phyloP scores from a whole-genome alignment of 441 rosid genomes.

The Populus hybrid region DNA sequence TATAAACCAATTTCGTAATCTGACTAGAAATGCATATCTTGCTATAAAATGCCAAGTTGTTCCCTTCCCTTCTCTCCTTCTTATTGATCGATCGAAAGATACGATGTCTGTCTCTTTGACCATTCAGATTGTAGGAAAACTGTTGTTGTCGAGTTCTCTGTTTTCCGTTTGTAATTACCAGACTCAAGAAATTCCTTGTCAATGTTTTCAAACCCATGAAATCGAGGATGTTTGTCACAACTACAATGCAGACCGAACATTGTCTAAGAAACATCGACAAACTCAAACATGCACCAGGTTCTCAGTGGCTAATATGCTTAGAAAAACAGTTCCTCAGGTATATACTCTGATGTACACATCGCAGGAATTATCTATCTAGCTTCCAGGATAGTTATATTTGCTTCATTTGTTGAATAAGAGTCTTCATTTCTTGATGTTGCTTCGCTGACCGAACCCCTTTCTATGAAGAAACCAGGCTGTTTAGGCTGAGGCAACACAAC shows the following conservation, averaged over 20 bases:
- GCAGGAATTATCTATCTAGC: not conserved
- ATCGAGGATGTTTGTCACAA: not conserved
- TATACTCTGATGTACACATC: not conserved
- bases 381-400: not conserved
- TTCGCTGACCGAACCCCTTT: not conserved
- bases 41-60: too few species aligned
- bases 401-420: constrained; percentile 50
- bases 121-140: not conserved
- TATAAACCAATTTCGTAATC: too few species aligned
- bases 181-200: not conserved
- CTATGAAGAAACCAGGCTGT: constrained; percentile 15
- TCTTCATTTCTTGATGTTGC: constrained; percentile 46
- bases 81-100: not conserved
- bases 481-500: constrained; percentile 21
- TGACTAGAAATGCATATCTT: too few species aligned
- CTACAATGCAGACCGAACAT: not conserved
- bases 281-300: not conserved
- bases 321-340: not conserved
- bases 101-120: not conserved
- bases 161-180: not conserved
- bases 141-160: not conserved
- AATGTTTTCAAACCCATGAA: not conserved
- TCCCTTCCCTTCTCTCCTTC: not conserved
- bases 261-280: not conserved
- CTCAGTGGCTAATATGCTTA: too few species aligned